Evolutionary conservation across 768 basidiomycete species (phyloP), one percentile per base, ranked within the genome.

Genomic region (Gyrodon lividus): DNA sequence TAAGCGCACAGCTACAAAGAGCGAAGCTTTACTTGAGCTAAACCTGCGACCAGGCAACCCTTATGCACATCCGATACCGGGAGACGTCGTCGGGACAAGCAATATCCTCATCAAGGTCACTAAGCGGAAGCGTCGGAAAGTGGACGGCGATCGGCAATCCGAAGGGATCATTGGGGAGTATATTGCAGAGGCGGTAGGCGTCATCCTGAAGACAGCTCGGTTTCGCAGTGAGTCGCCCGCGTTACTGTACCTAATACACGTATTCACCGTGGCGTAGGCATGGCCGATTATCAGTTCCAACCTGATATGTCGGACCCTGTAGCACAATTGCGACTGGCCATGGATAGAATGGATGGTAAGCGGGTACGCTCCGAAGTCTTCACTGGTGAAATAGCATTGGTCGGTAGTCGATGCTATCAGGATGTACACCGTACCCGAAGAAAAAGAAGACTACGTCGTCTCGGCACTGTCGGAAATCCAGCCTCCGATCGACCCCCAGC

Each of bases 281-380:
- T 98, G 89, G 90, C 86, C 34, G 96, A 98, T 67, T 97, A 84
- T 65, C 94, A 97, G 68, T 97, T 84, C 68, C 80, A 85, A 54
- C 92, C 92, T 1, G 76, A 87, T 50, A 71, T 76, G 65, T 67
- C 81, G 13, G 92, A 96, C 61, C 84, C 87, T 3, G 71, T 92
- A 4, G 68, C 84, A 2, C 73, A 82, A 51, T 70, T 98, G 48
- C 83, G 90, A 4, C 59, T 75, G 12, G 81, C 91, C 0, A 86
- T 98, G 82, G 79, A 84, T 43, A 73, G 74, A 6, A 83, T 97
- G 78, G 87, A 98, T 58, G 88, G 96, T 96, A 62, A 48, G 79
- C 52, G 4, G n/a, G 8, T 9, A 13, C 14, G 24, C 12, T 8
- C 37, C 16, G 22, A 48, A 40, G 4, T 42, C 24, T 31, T 50